Conservation (phyloP, 2,329 filamentous ascomycete species). For the Neopestalotiopsis clavispora region DNA sequence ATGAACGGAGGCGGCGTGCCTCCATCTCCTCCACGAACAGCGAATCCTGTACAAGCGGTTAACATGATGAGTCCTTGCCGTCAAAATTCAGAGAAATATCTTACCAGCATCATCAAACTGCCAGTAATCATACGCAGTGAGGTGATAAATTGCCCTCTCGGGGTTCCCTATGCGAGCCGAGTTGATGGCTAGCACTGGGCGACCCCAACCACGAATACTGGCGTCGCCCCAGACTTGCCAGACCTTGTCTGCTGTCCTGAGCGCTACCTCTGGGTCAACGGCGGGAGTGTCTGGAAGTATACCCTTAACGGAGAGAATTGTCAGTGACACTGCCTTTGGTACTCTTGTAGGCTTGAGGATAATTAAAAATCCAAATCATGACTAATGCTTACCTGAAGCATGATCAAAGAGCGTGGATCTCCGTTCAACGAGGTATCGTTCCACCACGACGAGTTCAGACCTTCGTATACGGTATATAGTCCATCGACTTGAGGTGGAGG, state of each 20-base stretch:
- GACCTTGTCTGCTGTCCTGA: constrained; percentile 44
- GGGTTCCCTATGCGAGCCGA: constrained; percentile 45
- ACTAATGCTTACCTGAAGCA: constrained; percentile 24
- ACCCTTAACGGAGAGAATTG: constrained; percentile 38
- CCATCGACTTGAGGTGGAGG: constrained; percentile 45
- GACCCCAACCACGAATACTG: constrained; percentile 51
- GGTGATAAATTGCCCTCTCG: constrained; percentile 44
- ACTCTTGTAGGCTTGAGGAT: not conserved
- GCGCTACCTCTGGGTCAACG: constrained; percentile 41
- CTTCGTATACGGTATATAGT: constrained; percentile 52
- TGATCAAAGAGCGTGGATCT: constrained; percentile 51
- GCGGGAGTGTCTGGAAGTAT: constrained; percentile 45
- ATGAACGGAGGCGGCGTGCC: constrained; percentile 40
- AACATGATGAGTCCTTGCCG: rapidly evolving
- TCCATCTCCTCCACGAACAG: constrained; percentile 35
- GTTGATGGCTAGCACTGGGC: constrained; percentile 52
- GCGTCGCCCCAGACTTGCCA: constrained; percentile 45
- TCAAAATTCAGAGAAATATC: not conserved
- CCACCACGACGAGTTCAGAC: constrained; percentile 51
- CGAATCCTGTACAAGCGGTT: constrained; percentile 23
- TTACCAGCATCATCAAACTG: constrained; percentile 44
- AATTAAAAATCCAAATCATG: not conserved
- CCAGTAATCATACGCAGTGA: constrained; percentile 48
- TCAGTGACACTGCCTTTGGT: not conserved
- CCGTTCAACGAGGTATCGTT: constrained; percentile 38